Conservation (phyloP, 768 basidiomycete species). For the Auricularia sp. region DNA sequence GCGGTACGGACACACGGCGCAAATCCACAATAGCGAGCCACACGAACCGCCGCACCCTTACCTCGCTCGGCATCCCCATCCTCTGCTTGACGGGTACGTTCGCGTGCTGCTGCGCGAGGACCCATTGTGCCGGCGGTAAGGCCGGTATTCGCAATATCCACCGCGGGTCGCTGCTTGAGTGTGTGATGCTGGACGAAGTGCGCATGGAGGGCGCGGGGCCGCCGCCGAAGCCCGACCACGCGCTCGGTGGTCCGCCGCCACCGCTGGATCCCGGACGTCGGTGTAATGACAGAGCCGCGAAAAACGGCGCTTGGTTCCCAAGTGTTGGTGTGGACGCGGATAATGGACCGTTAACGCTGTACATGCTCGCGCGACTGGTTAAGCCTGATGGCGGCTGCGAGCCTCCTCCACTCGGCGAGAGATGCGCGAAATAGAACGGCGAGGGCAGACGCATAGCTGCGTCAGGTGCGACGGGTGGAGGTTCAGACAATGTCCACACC, state of each 20-base stretch:
- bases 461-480: background rate
- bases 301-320: background rate
- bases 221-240: background rate
- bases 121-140: background rate
- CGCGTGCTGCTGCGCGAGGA: background rate
- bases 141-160: background rate
- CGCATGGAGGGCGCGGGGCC: background rate
- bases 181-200: background rate
- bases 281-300: background rate
- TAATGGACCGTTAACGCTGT: background rate
- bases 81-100: background rate
- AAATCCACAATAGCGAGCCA: slow-evolving; percentile 51
- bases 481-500: background rate
- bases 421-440: slow-evolving; percentile 5
- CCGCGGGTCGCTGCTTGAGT: background rate
- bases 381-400: background rate
- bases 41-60: slow-evolving; percentile 47
- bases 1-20: slow-evolving; percentile 10
- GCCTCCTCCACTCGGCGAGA: background rate
- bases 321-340: background rate
- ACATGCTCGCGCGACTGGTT: background rate
- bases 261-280: background rate
- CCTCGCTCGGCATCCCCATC: slow-evolving; percentile 31
- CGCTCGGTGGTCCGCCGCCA: background rate
- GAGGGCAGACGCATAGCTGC: background rate